Evolutionary conservation across 441 rosid species (phyloP), one percentile per base, ranked within the genome.

Genomic region (Eruca vesicaria): DNA sequence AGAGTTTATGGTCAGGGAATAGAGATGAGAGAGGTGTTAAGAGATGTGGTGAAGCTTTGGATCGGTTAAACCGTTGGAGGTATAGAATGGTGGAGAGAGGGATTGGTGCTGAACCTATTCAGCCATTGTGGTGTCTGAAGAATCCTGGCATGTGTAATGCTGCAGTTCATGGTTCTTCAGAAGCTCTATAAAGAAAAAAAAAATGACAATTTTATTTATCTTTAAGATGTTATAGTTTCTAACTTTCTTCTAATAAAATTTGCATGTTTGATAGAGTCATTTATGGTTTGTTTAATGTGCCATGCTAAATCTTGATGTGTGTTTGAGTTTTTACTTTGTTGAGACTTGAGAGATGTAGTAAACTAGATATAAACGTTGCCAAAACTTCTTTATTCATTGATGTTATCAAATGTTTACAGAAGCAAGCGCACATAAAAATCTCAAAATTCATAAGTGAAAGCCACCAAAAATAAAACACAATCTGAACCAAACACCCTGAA

Each of bases 131-230:
- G 97, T 93, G 98, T 64, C 3, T 85, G 38, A 83, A 76, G 79
- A 89, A 91, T 71, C 90, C 89, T 2, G 94, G 98, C 28, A 89
- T 91, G 97, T 93, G 98, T 69, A 85, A 91, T 79, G 77, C 87
- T 79, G 75, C 87, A 8, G 85, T 81, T 66, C 75, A 88, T 18
- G 29, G 6, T 20, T 28, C 65, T 66, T 29, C 62, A 16, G 26
- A 72, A 60, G 60, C 41, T 36, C 10, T 0, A 8, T 52, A 55
- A 21, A 50, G 8, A 4, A 7, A 5, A 10, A 5, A 6, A 29
- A 57, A 14, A 65, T 28, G 10, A 14, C 28, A 38, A 55, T 3
- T 36, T 7, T 23, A 19, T 58, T 6, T n/a, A 19, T 58, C 18
- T 66, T 7, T 2, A n/a, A 57, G 5, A 6, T n/a, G n/a, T n/a